Evolutionary conservation across 1,284 basidiomycete species (phyloP).

Genomic region (Ustilago cynodontis): DNA sequence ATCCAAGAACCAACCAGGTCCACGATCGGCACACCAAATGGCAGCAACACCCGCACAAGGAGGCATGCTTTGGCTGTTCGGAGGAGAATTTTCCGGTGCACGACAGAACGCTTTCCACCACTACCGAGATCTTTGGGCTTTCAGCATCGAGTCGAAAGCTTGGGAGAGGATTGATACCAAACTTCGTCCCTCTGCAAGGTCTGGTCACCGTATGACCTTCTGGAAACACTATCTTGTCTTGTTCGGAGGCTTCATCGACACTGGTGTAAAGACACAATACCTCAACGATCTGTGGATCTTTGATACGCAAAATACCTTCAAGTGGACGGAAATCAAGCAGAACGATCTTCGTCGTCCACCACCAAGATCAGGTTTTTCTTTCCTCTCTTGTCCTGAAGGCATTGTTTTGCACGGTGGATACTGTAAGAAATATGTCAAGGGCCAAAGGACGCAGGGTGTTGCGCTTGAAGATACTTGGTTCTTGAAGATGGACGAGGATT

Average conservation of each 20-base stretch:
- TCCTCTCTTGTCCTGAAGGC: slow-evolving; percentile 83
- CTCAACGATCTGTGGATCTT: slow-evolving; percentile 90
- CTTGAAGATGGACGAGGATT: slow-evolving; percentile 74
- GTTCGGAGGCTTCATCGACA: slow-evolving; percentile 89
- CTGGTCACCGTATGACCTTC: slow-evolving; percentile 85
- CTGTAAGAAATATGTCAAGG: slow-evolving; percentile 89
- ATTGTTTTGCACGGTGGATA: slow-evolving; percentile 90
- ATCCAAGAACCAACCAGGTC: slow-evolving; percentile 66
- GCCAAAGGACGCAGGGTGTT: slow-evolving; percentile 84
- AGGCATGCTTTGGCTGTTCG: slow-evolving; percentile 69
- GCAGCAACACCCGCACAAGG: slow-evolving; percentile 63
- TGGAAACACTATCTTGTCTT: slow-evolving; percentile 88
- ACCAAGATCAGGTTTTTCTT: slow-evolving; percentile 79
- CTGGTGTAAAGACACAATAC: slow-evolving; percentile 82
- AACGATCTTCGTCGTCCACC: slow-evolving; percentile 62
- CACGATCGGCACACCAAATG: slow-evolving; percentile 67
- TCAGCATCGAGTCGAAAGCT: slow-evolving; percentile 71
- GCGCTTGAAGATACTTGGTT: slow-evolving; percentile 94
- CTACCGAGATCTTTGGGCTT: slow-evolving; percentile 77
- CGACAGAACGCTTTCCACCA: slow-evolving; percentile 91
- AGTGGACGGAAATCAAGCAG: slow-evolving; percentile 82
- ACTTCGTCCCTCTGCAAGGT: slow-evolving; percentile 81
- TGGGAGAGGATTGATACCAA: slow-evolving; percentile 95
- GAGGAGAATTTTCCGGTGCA: slow-evolving; percentile 76
- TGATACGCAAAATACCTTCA: slow-evolving; percentile 83